Evolutionary conservation across 83 land plant genomes (phyloP).

Genomic region (Picea abies): DNA sequence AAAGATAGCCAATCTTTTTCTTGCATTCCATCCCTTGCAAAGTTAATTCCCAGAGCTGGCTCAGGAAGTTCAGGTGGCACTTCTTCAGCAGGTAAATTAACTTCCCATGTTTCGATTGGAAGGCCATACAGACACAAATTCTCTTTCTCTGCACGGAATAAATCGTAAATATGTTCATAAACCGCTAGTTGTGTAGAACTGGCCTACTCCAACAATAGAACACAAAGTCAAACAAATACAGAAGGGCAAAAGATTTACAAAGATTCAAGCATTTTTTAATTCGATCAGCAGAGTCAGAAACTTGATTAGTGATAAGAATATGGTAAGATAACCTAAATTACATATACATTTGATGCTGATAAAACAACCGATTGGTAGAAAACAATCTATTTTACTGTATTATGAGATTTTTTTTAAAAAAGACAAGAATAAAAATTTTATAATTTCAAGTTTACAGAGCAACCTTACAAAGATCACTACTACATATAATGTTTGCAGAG

Average conservation of each 20-base stretch:
- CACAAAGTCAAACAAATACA: neutral
- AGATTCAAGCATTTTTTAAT: neutral
- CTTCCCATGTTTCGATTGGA: slow-evolving; percentile 63
- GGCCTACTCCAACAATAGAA: too few species aligned
- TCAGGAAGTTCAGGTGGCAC: slow-evolving; percentile 72
- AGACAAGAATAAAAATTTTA: too few species aligned
- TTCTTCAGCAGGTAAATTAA: slow-evolving; percentile 61
- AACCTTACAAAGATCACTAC: too few species aligned
- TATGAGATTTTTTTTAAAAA: too few species aligned
- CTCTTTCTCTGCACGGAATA: slow-evolving; percentile 50
- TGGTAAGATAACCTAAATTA: too few species aligned
- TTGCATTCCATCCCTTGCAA: slow-evolving; percentile 70
- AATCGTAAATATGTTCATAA: neutral
- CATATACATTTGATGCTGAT: too few species aligned
- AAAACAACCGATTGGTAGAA: too few species aligned
- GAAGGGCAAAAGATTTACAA: neutral
- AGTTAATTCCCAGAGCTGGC: slow-evolving; percentile 68
- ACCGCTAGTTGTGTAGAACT: neutral
- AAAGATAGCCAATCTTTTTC: slow-evolving; percentile 66
- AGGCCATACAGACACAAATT: slow-evolving; percentile 62
- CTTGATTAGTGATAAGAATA: too few species aligned
- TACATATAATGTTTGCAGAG: too few species aligned
- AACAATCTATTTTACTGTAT: too few species aligned
- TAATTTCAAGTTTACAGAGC: too few species aligned
- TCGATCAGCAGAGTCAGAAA: neutral